Percentiles rank a stretch among this genome's conserved stretches.
These are phyloP conservation scores for Scorias spongiosa DNA, from an alignment of 2,329 filamentous ascomycete genomes.

Conservation along the genomic window DNA sequence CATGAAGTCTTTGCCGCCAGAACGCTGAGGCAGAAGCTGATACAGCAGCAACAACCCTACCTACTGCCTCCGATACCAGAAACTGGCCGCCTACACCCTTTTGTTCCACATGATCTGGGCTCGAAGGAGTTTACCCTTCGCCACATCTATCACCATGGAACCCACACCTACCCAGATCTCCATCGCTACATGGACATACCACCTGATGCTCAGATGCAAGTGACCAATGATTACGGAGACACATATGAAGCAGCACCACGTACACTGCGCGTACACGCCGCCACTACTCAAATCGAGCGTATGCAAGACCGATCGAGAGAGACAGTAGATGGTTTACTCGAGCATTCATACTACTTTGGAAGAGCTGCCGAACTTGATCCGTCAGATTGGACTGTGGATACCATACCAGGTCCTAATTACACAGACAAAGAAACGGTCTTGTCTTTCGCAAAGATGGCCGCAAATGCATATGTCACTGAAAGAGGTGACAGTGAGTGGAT, in stretches of 20 bases:
- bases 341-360: slow-evolving; percentile 53
- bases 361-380: slow-evolving; percentile 52
- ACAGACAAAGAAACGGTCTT: slow-evolving; percentile 75
- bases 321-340: slow-evolving; percentile 65
- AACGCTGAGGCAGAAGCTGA: slow-evolving; percentile 6
- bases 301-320: slow-evolving; percentile 62
- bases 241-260: slow-evolving; percentile 24
- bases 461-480: slow-evolving; percentile 71
- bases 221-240: slow-evolving; percentile 14
- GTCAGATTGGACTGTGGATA: slow-evolving; percentile 70
- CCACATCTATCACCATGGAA: slow-evolving; percentile 87
- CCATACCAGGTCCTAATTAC: slow-evolving; percentile 63
- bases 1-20: slow-evolving; percentile 7
- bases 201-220: slow-evolving; percentile 31
- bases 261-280: slow-evolving; percentile 28
- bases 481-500: slow-evolving; percentile 66
- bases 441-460: slow-evolving; percentile 72
- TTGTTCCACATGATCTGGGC: slow-evolving; percentile 7
- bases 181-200: slow-evolving; percentile 63
- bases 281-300: slow-evolving; percentile 54
- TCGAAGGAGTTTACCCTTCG: slow-evolving; percentile 42
- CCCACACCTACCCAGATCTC: slow-evolving; percentile 59
- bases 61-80: slow-evolving; percentile 9
- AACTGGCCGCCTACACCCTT: slow-evolving; percentile 2
- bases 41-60: slow-evolving; percentile 9